phyloP scores from a whole-genome alignment of 768 basidiomycete species.

The Rhodotorula toruloides region DNA sequence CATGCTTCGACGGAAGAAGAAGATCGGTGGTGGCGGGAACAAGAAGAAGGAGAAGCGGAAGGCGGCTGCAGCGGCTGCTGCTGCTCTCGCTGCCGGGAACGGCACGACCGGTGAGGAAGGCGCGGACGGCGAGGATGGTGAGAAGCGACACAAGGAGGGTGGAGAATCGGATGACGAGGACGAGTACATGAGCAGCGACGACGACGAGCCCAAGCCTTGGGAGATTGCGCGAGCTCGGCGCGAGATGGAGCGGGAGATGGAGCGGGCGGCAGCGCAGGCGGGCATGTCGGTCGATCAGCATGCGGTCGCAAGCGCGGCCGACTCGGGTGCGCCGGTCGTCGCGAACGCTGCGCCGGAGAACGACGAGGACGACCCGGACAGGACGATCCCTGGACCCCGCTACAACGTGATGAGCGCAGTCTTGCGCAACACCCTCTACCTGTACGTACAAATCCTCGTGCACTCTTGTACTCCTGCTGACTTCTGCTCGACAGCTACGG shows the following conservation, averaged over 20 bases:
- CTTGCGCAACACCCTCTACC: constrained; percentile 74
- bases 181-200: constrained; percentile 27
- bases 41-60: constrained; percentile 47
- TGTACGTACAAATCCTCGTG: constrained; percentile 59
- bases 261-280: constrained; percentile 31
- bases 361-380: constrained; percentile 62
- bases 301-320: neutral
- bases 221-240: constrained; percentile 19
- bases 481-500: constrained; percentile 56
- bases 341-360: constrained; percentile 45
- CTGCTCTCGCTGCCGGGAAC: constrained; percentile 10
- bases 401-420: constrained; percentile 88
- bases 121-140: neutral
- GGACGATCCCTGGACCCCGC: constrained; percentile 62
- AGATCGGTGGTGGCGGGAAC: constrained; percentile 53
- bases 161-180: constrained; percentile 11
- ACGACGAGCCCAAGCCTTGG: constrained; percentile 37
- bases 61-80: neutral
- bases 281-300: constrained; percentile 12
- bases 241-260: constrained; percentile 43
- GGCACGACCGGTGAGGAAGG: neutral
- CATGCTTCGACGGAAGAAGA: constrained; percentile 63
- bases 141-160: constrained; percentile 29
- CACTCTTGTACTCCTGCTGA: neutral
- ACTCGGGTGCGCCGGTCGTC: neutral